Evolutionary conservation across 108 stramenopile genomes (phyloP), one percentile per base, ranked within the genome.

Genomic region (Cyclotella cryptica): DNA sequence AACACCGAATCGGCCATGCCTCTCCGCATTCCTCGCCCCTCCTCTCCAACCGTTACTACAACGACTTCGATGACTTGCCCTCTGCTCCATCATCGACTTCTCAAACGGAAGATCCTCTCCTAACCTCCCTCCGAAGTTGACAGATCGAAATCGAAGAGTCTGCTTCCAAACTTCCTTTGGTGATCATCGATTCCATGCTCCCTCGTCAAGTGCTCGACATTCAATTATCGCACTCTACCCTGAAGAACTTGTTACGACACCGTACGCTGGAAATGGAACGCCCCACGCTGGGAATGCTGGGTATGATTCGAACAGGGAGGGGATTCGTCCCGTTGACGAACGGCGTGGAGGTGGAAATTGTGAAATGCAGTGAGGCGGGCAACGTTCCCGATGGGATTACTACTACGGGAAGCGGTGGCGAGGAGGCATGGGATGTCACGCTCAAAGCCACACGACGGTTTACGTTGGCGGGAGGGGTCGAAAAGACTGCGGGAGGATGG

Each of bases 121-220:
- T 88, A 86, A 69, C 81, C 19, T 78, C 84, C 26, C 75, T 90
- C 22, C 83, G 75, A 40, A 82, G 21, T 28, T 65, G 89, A 39
- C 53, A 88, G 30, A 22, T 63, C 39, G 69, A 87, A 77, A 71
- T 90, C 42, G 44, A 77, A 58, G 75, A 86, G 22, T 18, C 52
- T 19, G 74, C 77, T 17, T 77, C 72, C 42, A 86, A 61, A 27
- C 26, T 91, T 10, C 89, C 92, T 0, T 62, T 92, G 21, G 87
- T 92, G 17, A 87, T 92, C 12, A 59, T 92, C 27, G 92, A 92
- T 58, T 57, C 80, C 10, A 90, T 92, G 92, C 69, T 92, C 14
- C 92, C 92, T 19, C 82, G 88, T 53, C 92, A 92, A 74, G 85
- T 88, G 15, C 64, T 92, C 12, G 74, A 81, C 41, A 71, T 92